Conservation (phyloP, 176 grass and related monocot genomes). For the Oryza brachyantha region DNA sequence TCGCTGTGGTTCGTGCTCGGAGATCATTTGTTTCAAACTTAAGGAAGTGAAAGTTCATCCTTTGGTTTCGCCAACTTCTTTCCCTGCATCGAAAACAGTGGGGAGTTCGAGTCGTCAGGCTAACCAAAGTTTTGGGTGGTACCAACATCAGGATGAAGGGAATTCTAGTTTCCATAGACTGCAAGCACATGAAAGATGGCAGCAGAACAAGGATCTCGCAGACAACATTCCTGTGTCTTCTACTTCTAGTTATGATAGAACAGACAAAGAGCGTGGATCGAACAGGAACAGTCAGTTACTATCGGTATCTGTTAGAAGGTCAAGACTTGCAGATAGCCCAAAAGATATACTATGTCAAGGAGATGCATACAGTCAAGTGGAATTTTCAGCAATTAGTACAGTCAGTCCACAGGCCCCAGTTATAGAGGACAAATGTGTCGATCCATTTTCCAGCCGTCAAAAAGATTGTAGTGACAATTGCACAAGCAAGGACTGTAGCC, state of each 20-base stretch:
- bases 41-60: conserved; percentile 43
- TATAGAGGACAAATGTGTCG: conserved; percentile 36
- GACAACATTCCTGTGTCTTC: conserved; percentile 42
- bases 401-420: conserved; percentile 16
- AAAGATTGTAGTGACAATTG: conserved; percentile 10
- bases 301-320: conserved; percentile 31
- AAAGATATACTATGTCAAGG: conserved; percentile 54
- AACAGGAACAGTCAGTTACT: conserved; percentile 41
- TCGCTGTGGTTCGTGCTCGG: conserved; percentile 77
- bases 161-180: conserved; percentile 30
- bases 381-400: conserved; percentile 16
- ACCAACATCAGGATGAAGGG: conserved; percentile 42
- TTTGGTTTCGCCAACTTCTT: neutral
- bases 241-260: conserved; percentile 24
- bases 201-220: conserved; percentile 34
- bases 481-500: neutral
- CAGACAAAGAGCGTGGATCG: conserved; percentile 23
- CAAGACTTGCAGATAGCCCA: conserved; percentile 44
- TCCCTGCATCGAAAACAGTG: conserved; percentile 26
- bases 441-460: conserved; percentile 37
- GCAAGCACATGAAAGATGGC: conserved; percentile 27
- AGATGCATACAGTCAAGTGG: conserved; percentile 24
- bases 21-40: conserved; percentile 48
- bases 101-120: conserved; percentile 19
- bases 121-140: conserved; percentile 38